Percentiles rank a stretch among this genome's conserved stretches.
Conservation (phyloP, 148 eudicot species). For the Agrostemma githago region DNA sequence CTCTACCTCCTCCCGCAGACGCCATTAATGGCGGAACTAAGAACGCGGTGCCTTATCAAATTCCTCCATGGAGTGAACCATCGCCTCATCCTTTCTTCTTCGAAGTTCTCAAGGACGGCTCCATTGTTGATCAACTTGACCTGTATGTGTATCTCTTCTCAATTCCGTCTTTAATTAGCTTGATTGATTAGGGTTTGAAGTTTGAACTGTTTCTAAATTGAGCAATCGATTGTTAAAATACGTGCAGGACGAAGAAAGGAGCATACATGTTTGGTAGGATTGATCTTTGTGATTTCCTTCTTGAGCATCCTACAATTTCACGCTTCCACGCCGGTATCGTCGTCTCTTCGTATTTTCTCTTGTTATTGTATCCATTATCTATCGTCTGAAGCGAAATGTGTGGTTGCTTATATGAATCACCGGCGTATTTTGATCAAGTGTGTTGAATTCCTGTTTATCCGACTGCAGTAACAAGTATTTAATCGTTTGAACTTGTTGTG, state of each 20-base stretch:
- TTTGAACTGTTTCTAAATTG: background rate
- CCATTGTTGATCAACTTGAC: constrained; percentile 63
- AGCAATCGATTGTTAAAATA: background rate
- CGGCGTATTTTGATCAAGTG: background rate
- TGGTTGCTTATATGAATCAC: background rate
- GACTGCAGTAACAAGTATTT: background rate
- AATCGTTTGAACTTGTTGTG: background rate
- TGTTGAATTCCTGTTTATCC: background rate
- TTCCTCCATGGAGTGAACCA: constrained; percentile 78
- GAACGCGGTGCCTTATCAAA: constrained; percentile 50
- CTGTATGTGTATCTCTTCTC: constrained; percentile 34
- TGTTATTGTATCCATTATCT: background rate
- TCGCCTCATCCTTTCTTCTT: constrained; percentile 55
- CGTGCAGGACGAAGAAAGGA: constrained; percentile 72
- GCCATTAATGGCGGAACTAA: constrained; percentile 8
- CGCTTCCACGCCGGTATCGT: constrained; percentile 88
- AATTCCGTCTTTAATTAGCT: background rate
- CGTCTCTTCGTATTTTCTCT: background rate
- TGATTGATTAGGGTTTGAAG: background rate
- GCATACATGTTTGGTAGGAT: constrained; percentile 97
- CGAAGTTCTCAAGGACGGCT: constrained; percentile 85
- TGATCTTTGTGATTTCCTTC: constrained; percentile 87
- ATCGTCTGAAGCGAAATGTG: too few species aligned
- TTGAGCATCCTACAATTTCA: constrained; percentile 91
- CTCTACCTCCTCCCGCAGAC: constrained; percentile 12